Percentiles rank a stretch among this genome's conserved stretches.
phyloP scores from a whole-genome alignment of 306 rosid genomes.

The Acacia melanoxylon region DNA sequence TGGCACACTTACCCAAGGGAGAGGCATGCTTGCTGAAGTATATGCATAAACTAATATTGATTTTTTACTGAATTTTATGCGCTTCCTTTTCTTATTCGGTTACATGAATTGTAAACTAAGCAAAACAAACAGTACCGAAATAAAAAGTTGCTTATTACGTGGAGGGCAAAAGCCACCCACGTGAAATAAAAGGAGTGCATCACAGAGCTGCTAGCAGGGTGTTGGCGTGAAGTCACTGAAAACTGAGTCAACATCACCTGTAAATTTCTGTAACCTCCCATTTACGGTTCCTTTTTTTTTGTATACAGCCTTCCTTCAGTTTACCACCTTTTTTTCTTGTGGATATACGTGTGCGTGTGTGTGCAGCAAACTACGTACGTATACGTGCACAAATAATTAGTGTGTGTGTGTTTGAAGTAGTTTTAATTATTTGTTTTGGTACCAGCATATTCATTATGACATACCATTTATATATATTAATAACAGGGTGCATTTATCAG shows the following conservation, averaged over 20 bases:
- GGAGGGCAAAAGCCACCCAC: slow-evolving; percentile 1
- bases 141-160: not conserved
- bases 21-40: not conserved
- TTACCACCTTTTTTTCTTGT: not conserved
- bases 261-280: not conserved
- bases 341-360: not conserved
- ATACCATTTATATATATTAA: not conserved
- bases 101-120: not conserved
- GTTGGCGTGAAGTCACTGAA: slow-evolving; percentile 1
- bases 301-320: not conserved
- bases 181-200: not conserved
- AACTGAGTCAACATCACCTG: not conserved
- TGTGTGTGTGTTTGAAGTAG: not conserved
- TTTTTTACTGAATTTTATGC: slow-evolving; percentile 8
- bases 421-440: not conserved
- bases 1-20: not conserved
- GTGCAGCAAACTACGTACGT: not conserved
- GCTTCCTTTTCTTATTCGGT: not conserved
- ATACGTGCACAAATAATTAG: not conserved
- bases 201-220: not conserved
- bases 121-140: too few species aligned
- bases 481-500: not conserved
- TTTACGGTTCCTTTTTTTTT: not conserved
- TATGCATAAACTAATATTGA: not conserved
- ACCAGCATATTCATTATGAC: not conserved